Evolutionary conservation across 2,329 filamentous ascomycete genomes (phyloP), one percentile per base, ranked within the genome.

Genomic region (Escovopsis sp.): DNA sequence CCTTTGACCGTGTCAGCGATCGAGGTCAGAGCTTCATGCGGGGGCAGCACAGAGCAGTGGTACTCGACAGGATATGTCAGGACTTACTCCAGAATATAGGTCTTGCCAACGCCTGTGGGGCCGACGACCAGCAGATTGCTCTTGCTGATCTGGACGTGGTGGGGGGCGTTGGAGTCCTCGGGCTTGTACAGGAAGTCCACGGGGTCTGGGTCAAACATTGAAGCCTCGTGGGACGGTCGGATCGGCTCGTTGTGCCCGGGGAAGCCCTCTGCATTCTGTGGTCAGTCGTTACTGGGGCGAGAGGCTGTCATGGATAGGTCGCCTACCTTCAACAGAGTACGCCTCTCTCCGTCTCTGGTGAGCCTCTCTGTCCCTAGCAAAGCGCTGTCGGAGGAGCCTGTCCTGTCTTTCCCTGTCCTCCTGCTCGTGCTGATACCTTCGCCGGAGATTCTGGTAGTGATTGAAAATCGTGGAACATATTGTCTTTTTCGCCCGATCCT

Each of bases 101-200:
- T 98, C 65, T 98, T 98, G 12, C 91, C 91, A 6, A 95, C 88
- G 2, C 91, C 91, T 0, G 88, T 94, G 1, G 91, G 91, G 0
- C 91, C 91, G 24, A 96, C 73, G 40, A 96, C 67, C 35, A 98
- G 67, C 34, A 98, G 72, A 57, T 98, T 98, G 52, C 88, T 94
- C 65, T 98, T 98, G 60, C 95, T 88, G 47, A 98, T 81, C 50
- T 83, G 85, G 51, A 93, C 66, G 24, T 65, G 65, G 10, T 66
- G 59, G 1, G 65, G 58, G 4, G 57, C 48, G 4, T 53, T 52
- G 13, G 59, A 50, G 37, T 74, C 70, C 39, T 76, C 72, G 3
- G 64, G 58, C 24, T 65, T 57, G 46, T 71, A 71, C 25, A 73
- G 65, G 39, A 66, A 62, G 16, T 68, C 63, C 13, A 60, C 50